Percentiles rank a stretch among this genome's conserved stretches.
These are phyloP conservation scores for Sugiyamaella qingdaonensis DNA, from an alignment of 805 yeast genomes.

Conservation along the genomic window DNA sequence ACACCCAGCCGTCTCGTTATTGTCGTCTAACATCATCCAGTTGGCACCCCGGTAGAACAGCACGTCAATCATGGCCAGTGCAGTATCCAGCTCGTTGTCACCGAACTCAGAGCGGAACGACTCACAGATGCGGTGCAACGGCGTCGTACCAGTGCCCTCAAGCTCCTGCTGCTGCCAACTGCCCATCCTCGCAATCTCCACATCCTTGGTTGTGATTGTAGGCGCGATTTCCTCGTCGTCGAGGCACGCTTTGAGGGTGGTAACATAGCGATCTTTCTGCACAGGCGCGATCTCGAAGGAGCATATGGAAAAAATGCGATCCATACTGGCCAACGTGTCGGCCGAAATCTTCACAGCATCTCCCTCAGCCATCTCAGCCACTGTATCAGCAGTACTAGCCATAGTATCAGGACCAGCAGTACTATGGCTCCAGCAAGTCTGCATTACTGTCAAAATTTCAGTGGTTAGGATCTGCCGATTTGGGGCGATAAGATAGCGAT, in stretches of 20 bases:
- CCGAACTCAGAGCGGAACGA: slow-evolving; percentile 42
- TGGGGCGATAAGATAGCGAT: too few relatives aligned
- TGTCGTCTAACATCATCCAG: slow-evolving; percentile 75
- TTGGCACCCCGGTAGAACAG: slow-evolving; percentile 86
- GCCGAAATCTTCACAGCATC: background rate
- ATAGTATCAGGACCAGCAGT: too few relatives aligned
- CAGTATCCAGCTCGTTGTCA: slow-evolving; percentile 43
- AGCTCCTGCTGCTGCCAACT: slow-evolving; percentile 9
- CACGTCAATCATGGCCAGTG: slow-evolving; percentile 53
- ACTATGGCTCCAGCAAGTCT: too few relatives aligned
- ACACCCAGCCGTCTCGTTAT: slow-evolving; percentile 82
- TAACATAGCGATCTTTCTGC: slow-evolving; percentile 13
- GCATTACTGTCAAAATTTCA: background rate
- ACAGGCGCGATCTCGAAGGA: slow-evolving; percentile 18
- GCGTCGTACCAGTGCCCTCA: slow-evolving; percentile 61
- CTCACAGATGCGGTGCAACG: slow-evolving; percentile 65
- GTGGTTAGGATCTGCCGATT: background rate
- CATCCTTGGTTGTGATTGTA: slow-evolving; percentile 78
- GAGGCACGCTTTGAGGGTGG: slow-evolving; percentile 42
- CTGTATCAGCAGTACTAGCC: too few relatives aligned
- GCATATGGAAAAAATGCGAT: slow-evolving; percentile 15
- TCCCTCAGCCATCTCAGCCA: too few relatives aligned
- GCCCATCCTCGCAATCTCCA: slow-evolving; percentile 31
- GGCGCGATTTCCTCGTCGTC: slow-evolving; percentile 65
- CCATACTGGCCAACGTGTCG: background rate